phyloP scores from a whole-genome alignment of 2,329 filamentous ascomycete species.

The Capronia americana region DNA sequence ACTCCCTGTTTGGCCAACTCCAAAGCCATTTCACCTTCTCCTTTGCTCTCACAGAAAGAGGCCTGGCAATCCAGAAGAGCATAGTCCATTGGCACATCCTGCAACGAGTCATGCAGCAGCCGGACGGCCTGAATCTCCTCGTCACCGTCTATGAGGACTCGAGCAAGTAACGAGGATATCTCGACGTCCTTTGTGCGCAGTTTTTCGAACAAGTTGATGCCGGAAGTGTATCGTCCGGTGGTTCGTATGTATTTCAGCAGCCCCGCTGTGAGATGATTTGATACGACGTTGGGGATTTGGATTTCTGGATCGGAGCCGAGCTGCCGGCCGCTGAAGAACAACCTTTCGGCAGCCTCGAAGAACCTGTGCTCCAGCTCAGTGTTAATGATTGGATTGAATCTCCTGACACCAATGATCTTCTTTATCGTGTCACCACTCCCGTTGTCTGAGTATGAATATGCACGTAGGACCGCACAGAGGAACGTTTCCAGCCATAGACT shows the following conservation, averaged over 20 bases:
- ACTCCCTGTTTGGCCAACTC: constrained; percentile 95
- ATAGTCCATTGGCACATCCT: constrained; percentile 96
- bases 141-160: constrained; percentile 90
- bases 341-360: constrained; percentile 86
- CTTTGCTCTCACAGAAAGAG: constrained; percentile 87
- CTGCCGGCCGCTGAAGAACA: constrained; percentile 96
- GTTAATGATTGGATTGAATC: constrained; percentile 97
- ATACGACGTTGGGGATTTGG: constrained; percentile 95
- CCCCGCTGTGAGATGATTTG: constrained; percentile 93
- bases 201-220: constrained; percentile 98
- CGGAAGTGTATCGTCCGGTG: constrained; percentile 90
- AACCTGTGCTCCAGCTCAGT: constrained; percentile 99
- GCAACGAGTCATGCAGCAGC: constrained; percentile 83
- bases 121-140: constrained; percentile 96
- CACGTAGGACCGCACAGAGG: constrained; percentile 88
- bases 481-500: constrained; percentile 98
- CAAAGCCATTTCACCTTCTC: constrained; percentile 82
- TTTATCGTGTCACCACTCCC: constrained; percentile 93
- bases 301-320: constrained; percentile 96
- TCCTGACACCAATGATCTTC: constrained; percentile 94
- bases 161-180: constrained; percentile 88
- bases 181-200: constrained; percentile 88
- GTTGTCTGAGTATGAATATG: constrained; percentile 96
- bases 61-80: constrained; percentile 94
- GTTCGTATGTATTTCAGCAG: constrained; percentile 94